These are phyloP conservation scores for Musa troglodytarum DNA, from an alignment of 176 grass and related monocot species.

Conservation along the genomic window DNA sequence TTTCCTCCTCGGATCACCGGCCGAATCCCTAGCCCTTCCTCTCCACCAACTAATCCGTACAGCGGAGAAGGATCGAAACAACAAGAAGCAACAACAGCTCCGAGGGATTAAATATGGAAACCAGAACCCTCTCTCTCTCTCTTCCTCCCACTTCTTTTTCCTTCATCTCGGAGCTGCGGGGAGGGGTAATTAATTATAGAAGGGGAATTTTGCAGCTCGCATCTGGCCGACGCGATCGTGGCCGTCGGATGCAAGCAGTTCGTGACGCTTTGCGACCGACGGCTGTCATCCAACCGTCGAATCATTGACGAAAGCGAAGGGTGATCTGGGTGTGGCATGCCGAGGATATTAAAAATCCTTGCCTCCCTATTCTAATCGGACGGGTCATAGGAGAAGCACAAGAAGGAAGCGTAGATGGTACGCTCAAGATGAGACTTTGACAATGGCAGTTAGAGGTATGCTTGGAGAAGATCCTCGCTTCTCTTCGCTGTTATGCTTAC, in stretches of 20 bases:
- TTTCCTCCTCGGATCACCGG: conserved; percentile 28
- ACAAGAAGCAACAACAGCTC: too few species aligned
- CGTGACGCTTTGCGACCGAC: background rate
- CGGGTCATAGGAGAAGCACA: too few species aligned
- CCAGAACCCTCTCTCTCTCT: background rate
- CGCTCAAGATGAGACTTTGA: too few species aligned
- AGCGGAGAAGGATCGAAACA: too few species aligned
- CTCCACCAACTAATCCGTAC: background rate
- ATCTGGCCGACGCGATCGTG: background rate
- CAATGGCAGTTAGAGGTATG: too few species aligned
- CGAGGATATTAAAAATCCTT: too few species aligned
- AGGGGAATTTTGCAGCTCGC: background rate
- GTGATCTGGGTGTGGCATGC: too few species aligned
- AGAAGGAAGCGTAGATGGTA: too few species aligned
- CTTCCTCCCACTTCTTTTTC: background rate
- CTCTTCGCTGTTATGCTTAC: too few species aligned
- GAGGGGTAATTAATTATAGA: background rate
- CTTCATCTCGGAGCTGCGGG: background rate
- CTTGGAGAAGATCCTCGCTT: too few species aligned
- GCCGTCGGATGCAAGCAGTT: background rate
- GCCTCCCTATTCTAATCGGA: too few species aligned
- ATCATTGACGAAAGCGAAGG: background rate
- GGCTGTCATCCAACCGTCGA: background rate
- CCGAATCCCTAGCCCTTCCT: background rate
- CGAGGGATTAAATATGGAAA: too few species aligned